Evolutionary conservation across 2,329 filamentous ascomycete genomes (phyloP), one percentile per base, ranked within the genome.

Genomic region (Hypocrella siamensis): DNA sequence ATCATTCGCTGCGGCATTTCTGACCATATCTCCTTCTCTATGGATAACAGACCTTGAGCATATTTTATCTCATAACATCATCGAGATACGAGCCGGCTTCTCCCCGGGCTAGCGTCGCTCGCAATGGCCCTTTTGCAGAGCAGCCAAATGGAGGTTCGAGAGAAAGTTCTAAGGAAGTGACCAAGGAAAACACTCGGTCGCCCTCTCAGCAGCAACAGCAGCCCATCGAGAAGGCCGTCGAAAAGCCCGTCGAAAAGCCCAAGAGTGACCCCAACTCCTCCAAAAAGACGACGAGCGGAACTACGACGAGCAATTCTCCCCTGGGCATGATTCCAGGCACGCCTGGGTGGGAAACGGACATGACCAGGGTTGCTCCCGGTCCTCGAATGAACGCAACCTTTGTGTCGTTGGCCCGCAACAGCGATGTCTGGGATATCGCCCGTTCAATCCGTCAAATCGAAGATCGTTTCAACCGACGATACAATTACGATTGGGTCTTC

Each of bases 401-500:
- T 49, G 85, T 98, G 32, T 93, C 86, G 16, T 71, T 98, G 38
- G 90, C 90, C 33, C 79, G 90, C 47, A 98, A 98, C 61, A 69
- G 65, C 34, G 90, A 98, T 51, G 63, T 96, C 18, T 98, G 90
- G 90, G 90, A 98, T 31, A 93, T 98, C 50, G 82, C 85, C 39
- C 75, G 84, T 48, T 94, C 86, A 10, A 98, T 98, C 50, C 83
- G 90, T 35, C 83, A 93, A 51, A 76, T 98, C 35, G 90, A 98
- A 60, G 90, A 98, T 57, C 82, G 90, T 50, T 98, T 98, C 74
- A 98, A 98, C 63, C 75, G 76, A 48, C 81, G 88, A 47, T 96
- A 81, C 64, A 78, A 93, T 63, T 98, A 98, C 60, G 88, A 96
- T 53, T 98, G 92, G 92, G 88, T 98, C 32, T 98, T 98, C 62